These are phyloP conservation scores for Boletellus deceptivus DNA, from an alignment of 1,284 basidiomycete genomes.

Conservation along the genomic window DNA sequence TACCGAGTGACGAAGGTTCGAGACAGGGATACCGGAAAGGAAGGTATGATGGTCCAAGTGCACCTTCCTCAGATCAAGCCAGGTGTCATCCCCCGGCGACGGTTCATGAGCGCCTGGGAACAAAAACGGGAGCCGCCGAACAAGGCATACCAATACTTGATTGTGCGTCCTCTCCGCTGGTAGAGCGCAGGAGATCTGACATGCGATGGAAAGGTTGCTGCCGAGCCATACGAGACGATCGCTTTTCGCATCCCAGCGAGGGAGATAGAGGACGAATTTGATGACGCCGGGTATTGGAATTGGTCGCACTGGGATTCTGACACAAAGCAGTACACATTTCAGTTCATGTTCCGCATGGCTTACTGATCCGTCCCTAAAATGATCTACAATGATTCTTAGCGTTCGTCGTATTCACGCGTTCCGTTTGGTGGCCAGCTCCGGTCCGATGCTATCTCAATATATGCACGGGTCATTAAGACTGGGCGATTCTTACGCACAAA, in stretches of 20 bases:
- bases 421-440: too few species aligned
- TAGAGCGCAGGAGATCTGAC: slow-evolving; percentile 9
- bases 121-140: slow-evolving; percentile 95
- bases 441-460: too few species aligned
- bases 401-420: too few species aligned
- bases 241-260: slow-evolving; percentile 97
- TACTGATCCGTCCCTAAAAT: slow-evolving; percentile 27
- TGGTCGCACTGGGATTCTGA: slow-evolving; percentile 98
- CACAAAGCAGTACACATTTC: slow-evolving; percentile 94
- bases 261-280: slow-evolving; percentile 92
- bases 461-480: too few species aligned
- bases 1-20: slow-evolving; percentile 90
- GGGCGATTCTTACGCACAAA: too few species aligned
- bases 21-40: slow-evolving; percentile 74
- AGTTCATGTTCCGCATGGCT: slow-evolving; percentile 82
- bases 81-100: slow-evolving; percentile 80
- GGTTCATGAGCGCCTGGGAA: slow-evolving; percentile 99
- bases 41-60: slow-evolving; percentile 96
- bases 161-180: slow-evolving; percentile 58
- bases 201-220: slow-evolving; percentile 71
- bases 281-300: slow-evolving; percentile 87
- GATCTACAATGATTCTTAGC: slow-evolving; percentile 16
- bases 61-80: slow-evolving; percentile 93
- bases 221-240: slow-evolving; percentile 98
- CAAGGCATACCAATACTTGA: slow-evolving; percentile 95